Evolutionary conservation across 768 basidiomycete genomes (phyloP).

Genomic region (Tephrocybe sp.): DNA sequence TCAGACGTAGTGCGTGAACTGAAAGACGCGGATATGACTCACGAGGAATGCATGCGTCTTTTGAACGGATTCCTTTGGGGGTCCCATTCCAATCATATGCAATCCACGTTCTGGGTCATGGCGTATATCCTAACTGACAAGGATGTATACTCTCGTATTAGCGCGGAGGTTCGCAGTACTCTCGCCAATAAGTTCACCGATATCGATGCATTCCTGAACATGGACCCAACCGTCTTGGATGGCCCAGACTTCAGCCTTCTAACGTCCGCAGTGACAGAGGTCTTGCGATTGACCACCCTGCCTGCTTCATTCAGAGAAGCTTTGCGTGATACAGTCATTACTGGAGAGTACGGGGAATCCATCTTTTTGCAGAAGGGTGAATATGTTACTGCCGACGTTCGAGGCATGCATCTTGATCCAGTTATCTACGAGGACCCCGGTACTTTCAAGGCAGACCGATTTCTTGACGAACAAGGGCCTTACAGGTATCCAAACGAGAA

Average conservation of each 20-base stretch:
- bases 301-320: conserved; percentile 6
- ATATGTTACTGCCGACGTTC: conserved; percentile 4
- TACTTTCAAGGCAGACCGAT: conserved; percentile 2
- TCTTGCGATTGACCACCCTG: conserved; percentile 1
- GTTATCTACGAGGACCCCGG: conserved; percentile 8
- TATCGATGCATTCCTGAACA: conserved; percentile 5
- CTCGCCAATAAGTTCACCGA: conserved; percentile 5
- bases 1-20: conserved; percentile 4
- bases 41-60: conserved; percentile 4
- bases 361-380: conserved; percentile 5
- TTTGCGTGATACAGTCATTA: not conserved
- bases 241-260: conserved; percentile 9
- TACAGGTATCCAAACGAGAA: conserved; percentile 8
- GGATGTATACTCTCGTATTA: not conserved
- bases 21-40: conserved; percentile 5
- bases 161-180: not conserved
- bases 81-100: conserved; percentile 9
- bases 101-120: conserved; percentile 9
- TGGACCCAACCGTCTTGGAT: conserved; percentile 7
- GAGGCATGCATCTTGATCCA: conserved; percentile 10
- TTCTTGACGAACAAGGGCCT: not conserved
- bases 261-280: conserved; percentile 1
- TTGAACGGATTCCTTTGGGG: conserved; percentile 10
- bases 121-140: conserved; percentile 7
- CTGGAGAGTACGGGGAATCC: conserved; percentile 2